A percentile compares a stretch with the other conserved stretches of the same genome.
phyloP scores from a whole-genome alignment of 345 rosid species.

The Barbarea vulgaris region DNA sequence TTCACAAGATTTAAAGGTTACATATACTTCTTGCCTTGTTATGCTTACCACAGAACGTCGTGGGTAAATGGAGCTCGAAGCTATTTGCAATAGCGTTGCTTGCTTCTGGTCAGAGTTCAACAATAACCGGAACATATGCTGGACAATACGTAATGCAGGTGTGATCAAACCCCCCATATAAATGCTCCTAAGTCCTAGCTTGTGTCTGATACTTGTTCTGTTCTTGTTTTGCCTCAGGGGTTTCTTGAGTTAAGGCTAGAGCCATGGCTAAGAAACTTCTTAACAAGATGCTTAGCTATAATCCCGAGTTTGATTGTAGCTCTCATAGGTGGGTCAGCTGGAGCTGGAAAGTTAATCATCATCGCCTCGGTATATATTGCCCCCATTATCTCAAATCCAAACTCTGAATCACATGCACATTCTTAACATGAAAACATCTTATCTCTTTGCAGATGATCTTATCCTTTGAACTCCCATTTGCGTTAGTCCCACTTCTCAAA shows the following conservation, averaged over 20 bases:
- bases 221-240: slow-evolving; percentile 51
- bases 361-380: slow-evolving; percentile 64
- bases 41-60: slow-evolving; percentile 63
- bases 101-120: slow-evolving; percentile 96
- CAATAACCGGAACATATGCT: slow-evolving; percentile 94
- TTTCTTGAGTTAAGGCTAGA: slow-evolving; percentile 70
- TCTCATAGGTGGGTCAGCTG: slow-evolving; percentile 80
- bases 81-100: slow-evolving; percentile 81
- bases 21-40: background rate
- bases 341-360: slow-evolving; percentile 81
- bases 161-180: slow-evolving; percentile 38
- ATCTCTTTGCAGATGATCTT: slow-evolving; percentile 68
- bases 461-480: slow-evolving; percentile 94
- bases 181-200: background rate
- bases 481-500: slow-evolving; percentile 88
- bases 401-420: background rate
- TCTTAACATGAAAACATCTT: slow-evolving; percentile 1
- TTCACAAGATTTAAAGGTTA: background rate
- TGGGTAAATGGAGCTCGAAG: slow-evolving; percentile 92
- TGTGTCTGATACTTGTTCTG: slow-evolving; percentile 12
- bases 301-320: slow-evolving; percentile 88
- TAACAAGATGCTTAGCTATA: slow-evolving; percentile 84
- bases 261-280: slow-evolving; percentile 76
- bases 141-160: slow-evolving; percentile 98
- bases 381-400: background rate